These are phyloP conservation scores for Mesembryanthemum crystallinum DNA, from an alignment of 148 eudicot species.

Conservation along the genomic window DNA sequence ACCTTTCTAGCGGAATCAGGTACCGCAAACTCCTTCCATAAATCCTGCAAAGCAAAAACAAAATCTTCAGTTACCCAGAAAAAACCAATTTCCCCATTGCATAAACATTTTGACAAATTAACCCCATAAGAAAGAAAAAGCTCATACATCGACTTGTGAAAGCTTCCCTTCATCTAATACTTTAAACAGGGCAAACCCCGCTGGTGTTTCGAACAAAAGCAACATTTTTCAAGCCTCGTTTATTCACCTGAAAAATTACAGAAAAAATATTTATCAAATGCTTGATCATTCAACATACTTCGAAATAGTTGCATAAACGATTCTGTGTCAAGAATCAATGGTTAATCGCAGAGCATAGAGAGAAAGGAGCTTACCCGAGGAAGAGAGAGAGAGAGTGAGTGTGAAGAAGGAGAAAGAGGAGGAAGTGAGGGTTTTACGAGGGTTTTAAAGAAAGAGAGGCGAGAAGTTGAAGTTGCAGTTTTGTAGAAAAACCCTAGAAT, in stretches of 20 bases:
- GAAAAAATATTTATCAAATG: neutral
- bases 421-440: conserved; percentile 11
- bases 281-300: neutral
- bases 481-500: neutral
- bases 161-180: conserved; percentile 88
- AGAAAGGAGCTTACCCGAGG: too few species aligned
- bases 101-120: neutral
- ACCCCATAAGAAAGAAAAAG: neutral
- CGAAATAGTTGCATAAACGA: neutral
- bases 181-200: conserved; percentile 88
- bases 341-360: too few species aligned
- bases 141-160: conserved; percentile 62
- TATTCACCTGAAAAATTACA: conserved; percentile 7
- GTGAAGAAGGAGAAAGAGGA: neutral
- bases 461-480: neutral
- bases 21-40: conserved; percentile 60
- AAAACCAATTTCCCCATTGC: neutral
- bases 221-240: conserved; percentile 42
- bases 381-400: neutral
- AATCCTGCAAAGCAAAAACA: conserved; percentile 48
- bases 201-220: conserved; percentile 79
- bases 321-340: too few species aligned
- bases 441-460: neutral
- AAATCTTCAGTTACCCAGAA: neutral
- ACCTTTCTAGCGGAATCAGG: conserved; percentile 87